A percentile compares a stretch with the other conserved stretches of the same genome.
Evolutionary conservation across 768 basidiomycete species (phyloP).

Genomic region (Suillus cothurnatus): DNA sequence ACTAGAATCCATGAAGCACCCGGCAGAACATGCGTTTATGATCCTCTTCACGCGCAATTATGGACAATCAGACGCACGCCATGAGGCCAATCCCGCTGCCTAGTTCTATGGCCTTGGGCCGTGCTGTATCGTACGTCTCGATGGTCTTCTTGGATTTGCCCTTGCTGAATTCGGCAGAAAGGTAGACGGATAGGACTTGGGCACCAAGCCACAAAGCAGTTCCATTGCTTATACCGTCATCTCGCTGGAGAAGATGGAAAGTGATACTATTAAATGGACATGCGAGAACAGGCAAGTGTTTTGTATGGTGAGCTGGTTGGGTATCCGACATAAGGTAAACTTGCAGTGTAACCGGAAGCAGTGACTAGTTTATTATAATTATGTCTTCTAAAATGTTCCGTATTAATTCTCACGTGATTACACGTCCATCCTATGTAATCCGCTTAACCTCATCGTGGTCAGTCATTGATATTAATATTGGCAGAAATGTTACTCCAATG

Average conservation of each 20-base stretch:
- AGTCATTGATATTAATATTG: no score
- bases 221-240: constrained; percentile 71
- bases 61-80: constrained; percentile 49
- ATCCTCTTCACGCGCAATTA: not conserved
- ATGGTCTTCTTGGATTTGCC: constrained; percentile 30
- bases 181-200: constrained; percentile 70
- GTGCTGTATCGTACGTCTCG: constrained; percentile 12
- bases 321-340: constrained; percentile 4
- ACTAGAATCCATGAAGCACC: constrained; percentile 32
- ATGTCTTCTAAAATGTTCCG: no score
- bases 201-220: constrained; percentile 85
- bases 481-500: no score
- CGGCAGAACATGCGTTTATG: not conserved
- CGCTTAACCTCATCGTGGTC: no score
- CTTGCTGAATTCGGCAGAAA: constrained; percentile 45
- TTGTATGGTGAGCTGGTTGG: constrained; percentile 63
- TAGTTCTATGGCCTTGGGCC: constrained; percentile 64
- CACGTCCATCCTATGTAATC: no score
- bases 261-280: constrained; percentile 40
- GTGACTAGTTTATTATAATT: no score
- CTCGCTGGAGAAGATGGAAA: constrained; percentile 57
- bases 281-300: constrained; percentile 54
- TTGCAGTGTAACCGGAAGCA: no score
- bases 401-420: no score
- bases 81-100: constrained; percentile 84